Base-by-base conservation (phyloP, 306 rosid species). In the Abrus pulchellus region DNA sequence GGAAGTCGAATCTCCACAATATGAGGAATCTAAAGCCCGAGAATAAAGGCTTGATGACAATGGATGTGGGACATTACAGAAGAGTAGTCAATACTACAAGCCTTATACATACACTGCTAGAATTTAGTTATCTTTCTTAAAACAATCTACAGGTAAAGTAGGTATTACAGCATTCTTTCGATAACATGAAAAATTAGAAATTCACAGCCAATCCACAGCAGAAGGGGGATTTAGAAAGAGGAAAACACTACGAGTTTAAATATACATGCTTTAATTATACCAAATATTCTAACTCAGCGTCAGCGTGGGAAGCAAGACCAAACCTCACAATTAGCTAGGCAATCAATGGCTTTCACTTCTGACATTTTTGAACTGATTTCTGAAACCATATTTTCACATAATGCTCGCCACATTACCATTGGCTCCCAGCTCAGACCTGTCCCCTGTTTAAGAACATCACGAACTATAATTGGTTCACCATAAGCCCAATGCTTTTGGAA, bases 371-470 rank as follows among this genome's bases (percentile, higher is more conserved):
- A 78, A 77, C 86, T 75, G 77, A 84, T 74, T 49, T 81, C 87
- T 76, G 87, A 79, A 80, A 75, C 87, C 40, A 20, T 59, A 69
- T 76, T 87, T 85, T 90, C 92, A 66, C 95, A 89, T 50, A 94
- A 83, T 4, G 90, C 98, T 75, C 98, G 93, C 97, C 92, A 88
- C 85, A 94, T 89, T 59, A 94, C 98, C 94, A 86, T 91, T 47
- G 98, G 98, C 83, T 94, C 91, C 98, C 98, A 94, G 87, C 98
- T 93, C 85, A 93, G 87, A 72, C 92, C 97, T 48, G 89, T 82
- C n/a, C 91, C 88, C 62, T 85, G 89, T 65, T 80, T 74, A 68
- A 90, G 97, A 67, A 84, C 94, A 89, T 92, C 86, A 69, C 87
- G 89, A 68, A 92, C 92, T 60, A 93, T 85, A 65, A 91, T 68